Conservation (phyloP, 148 eudicot genomes). For the Bassia scoparia region DNA sequence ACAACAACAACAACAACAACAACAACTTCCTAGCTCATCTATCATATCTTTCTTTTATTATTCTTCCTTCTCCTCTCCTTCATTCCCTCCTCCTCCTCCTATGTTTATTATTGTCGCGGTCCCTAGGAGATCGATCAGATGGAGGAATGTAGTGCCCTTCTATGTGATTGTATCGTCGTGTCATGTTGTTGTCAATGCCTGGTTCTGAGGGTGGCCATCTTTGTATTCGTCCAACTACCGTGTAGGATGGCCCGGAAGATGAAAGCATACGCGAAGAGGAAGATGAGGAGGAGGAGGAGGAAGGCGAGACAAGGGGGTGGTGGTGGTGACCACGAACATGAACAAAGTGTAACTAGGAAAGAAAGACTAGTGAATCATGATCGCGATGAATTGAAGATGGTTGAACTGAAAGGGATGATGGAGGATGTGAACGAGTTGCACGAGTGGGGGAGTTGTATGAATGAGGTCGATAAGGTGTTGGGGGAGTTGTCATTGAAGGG, state of each 20-base stretch:
- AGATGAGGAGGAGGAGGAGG: conserved; percentile 13
- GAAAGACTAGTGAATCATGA: neutral
- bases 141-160: conserved; percentile 57
- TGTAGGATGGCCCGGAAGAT: conserved; percentile 40
- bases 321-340: neutral
- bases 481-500: conserved; percentile 59
- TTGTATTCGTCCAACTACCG: conserved; percentile 59
- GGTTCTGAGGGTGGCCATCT: conserved; percentile 46
- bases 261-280: conserved; percentile 38
- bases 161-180: conserved; percentile 69
- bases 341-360: neutral
- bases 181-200: conserved; percentile 91
- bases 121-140: conserved; percentile 27
- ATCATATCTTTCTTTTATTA: neutral
- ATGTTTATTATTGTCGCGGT: neutral
- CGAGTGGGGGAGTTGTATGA: conserved; percentile 37
- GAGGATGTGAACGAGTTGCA: conserved; percentile 12
- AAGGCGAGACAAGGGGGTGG: neutral
- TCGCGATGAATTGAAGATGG: neutral
- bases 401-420: conserved; percentile 14
- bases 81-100: neutral
- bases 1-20: conserved; percentile 58
- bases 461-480: conserved; percentile 67
- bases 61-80: neutral
- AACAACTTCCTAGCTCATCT: conserved; percentile 21